phyloP scores from a whole-genome alignment of 257 asterid species.

The Coffea canephora region DNA sequence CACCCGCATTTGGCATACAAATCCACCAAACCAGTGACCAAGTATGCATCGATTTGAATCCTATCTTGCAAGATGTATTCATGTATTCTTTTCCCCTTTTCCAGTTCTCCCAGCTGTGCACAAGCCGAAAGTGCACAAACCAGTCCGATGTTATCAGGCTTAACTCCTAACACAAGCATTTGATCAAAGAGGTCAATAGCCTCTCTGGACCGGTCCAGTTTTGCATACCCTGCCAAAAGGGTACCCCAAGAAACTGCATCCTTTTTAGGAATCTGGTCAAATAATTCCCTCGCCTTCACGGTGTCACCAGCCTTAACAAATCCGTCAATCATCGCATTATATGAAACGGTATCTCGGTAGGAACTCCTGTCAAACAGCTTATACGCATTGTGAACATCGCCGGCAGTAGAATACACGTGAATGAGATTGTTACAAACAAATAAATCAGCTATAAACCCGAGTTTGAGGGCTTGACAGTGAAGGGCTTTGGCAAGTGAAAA shows the following conservation, averaged over 20 bases:
- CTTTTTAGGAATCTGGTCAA: conserved; percentile 61
- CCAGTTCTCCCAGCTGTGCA: conserved; percentile 68
- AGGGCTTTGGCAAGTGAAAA: conserved; percentile 32
- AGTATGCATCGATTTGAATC: conserved; percentile 45
- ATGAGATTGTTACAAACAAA: conserved; percentile 59
- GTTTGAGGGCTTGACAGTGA: conserved; percentile 52
- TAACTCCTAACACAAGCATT: conserved; percentile 38
- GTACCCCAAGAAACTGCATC: conserved; percentile 78
- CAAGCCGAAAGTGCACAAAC: conserved; percentile 81
- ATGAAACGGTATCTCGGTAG: conserved; percentile 61
- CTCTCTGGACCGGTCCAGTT: conserved; percentile 41
- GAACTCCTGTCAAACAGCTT: conserved; percentile 46
- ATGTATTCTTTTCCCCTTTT: conserved; percentile 61
- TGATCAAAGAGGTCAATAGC: conserved; percentile 57
- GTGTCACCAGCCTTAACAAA: conserved; percentile 62
- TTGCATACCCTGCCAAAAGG: conserved; percentile 75
- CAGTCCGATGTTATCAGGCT: conserved; percentile 52
- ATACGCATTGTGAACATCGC: conserved; percentile 35
- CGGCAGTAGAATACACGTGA: conserved; percentile 32
- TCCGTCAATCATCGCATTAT: conserved; percentile 70
- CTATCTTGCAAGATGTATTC: conserved; percentile 29
- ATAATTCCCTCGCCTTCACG: conserved; percentile 51
- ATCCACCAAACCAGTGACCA: conserved; percentile 78
- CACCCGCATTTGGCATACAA: conserved; percentile 77
- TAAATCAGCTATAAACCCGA: conserved; percentile 58